phyloP scores from a whole-genome alignment of 768 basidiomycete species.

The Glaciozyma antarctica region DNA sequence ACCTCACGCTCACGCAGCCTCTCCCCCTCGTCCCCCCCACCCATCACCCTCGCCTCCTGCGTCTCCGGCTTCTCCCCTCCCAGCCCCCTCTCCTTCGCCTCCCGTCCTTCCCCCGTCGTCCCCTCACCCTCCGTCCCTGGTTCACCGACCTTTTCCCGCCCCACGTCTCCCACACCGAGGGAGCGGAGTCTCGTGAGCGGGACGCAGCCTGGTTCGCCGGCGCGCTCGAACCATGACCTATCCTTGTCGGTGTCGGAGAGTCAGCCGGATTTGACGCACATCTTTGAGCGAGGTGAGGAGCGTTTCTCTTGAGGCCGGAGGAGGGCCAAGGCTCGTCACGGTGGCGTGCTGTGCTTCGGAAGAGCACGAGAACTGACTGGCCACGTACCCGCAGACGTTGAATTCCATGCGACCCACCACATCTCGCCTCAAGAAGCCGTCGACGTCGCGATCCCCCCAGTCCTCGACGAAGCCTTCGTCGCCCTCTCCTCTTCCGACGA shows the following conservation, averaged over 20 bases:
- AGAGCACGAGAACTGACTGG: neutral
- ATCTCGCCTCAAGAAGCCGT: constrained; percentile 26
- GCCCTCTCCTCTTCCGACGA: constrained; percentile 27
- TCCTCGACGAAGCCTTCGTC: constrained; percentile 26
- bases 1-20: neutral
- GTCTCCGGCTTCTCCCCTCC: neutral
- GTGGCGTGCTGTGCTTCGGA: neutral
- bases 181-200: too few species aligned
- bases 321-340: neutral
- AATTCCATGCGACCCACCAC: constrained; percentile 26
- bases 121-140: neutral
- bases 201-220: too few species aligned
- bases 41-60: neutral
- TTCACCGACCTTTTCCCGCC: neutral
- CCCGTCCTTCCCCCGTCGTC: neutral
- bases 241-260: too few species aligned
- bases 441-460: constrained; percentile 31
- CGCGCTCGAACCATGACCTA: too few species aligned
- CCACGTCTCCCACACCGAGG: neutral
- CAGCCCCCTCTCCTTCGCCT: neutral
- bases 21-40: neutral
- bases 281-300: constrained; percentile 30
- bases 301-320: too few species aligned
- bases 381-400: constrained; percentile 16
- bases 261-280: constrained; percentile 23